A percentile compares a stretch with the other conserved stretches of the same genome.
These are phyloP conservation scores for Dothiorella sarmentorum DNA, from an alignment of 2,329 filamentous ascomycete species.

Conservation along the genomic window DNA sequence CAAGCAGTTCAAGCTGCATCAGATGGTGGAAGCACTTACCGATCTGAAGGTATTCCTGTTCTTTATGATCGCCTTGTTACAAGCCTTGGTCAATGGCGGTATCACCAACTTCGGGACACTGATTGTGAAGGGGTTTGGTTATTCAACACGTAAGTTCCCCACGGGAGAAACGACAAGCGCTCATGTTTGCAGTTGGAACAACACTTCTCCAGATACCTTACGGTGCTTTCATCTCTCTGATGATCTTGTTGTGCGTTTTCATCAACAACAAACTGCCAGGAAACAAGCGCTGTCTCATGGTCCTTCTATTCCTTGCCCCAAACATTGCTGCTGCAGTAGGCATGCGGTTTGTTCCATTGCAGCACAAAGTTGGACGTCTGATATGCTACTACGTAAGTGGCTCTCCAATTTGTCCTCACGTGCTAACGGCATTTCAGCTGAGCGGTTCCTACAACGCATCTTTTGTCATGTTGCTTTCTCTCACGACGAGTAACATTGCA, in stretches of 20 bases:
- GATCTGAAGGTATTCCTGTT: slow-evolving; percentile 41
- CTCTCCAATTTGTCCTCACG: not conserved
- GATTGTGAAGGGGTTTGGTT: slow-evolving; percentile 42
- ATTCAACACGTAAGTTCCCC: slow-evolving; percentile 21
- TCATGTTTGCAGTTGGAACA: slow-evolving; percentile 17
- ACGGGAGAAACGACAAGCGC: not conserved
- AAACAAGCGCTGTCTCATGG: not conserved
- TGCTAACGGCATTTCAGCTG: not conserved
- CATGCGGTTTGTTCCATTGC: not conserved
- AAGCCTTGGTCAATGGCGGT: slow-evolving; percentile 40
- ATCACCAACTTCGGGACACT: slow-evolving; percentile 37
- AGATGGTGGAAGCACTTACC: slow-evolving; percentile 44
- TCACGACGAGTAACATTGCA: slow-evolving; percentile 33
- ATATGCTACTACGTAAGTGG: not conserved
- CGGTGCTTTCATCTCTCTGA: slow-evolving; percentile 23
- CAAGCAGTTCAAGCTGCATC: slow-evolving; percentile 47
- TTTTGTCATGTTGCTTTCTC: slow-evolving; percentile 26
- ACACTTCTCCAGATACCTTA: slow-evolving; percentile 31
- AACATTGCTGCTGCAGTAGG: not conserved
- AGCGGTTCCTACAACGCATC: slow-evolving; percentile 28
- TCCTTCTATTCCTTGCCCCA: not conserved
- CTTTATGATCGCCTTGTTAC: slow-evolving; percentile 33
- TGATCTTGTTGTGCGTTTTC: slow-evolving; percentile 22
- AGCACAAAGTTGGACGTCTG: not conserved
- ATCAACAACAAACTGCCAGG: not conserved